phyloP scores from a whole-genome alignment of 371 early-diverging fungal species.

The Mortierella sp. region DNA sequence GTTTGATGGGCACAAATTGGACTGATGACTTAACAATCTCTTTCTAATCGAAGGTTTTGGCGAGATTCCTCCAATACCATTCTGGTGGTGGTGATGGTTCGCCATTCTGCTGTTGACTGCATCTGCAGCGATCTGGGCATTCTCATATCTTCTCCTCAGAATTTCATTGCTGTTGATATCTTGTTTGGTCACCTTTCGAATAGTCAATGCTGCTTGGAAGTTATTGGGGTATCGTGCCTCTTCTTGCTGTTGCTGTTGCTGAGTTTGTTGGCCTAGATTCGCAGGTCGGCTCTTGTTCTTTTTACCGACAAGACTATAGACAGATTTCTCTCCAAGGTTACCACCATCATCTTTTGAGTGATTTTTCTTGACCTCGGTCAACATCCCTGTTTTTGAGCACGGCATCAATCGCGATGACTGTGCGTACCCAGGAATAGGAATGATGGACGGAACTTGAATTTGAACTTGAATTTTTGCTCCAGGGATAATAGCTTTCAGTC shows the following conservation, averaged over 20 bases:
- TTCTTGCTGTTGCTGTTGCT: conserved; percentile 2
- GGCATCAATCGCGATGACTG: conserved; percentile 35
- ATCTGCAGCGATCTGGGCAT: conserved; percentile 2
- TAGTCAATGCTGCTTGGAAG: conserved; percentile 45
- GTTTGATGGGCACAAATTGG: background rate
- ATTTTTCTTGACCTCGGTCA: conserved; percentile 12
- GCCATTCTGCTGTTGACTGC: background rate
- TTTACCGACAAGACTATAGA: background rate
- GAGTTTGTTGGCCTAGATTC: background rate
- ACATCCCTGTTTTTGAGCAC: conserved; percentile 27
- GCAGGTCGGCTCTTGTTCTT: conserved; percentile 3
- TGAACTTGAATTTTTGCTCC: conserved; percentile 48
- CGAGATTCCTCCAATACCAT: background rate
- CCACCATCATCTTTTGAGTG: background rate
- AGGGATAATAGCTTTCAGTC: conserved; percentile 47
- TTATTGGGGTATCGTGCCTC: conserved; percentile 15
- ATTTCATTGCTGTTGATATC: conserved; percentile 24
- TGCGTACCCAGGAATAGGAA: conserved; percentile 41
- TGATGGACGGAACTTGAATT: conserved; percentile 43
- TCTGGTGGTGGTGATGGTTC: background rate
- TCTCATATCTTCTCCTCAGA: conserved; percentile 34
- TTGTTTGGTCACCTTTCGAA: conserved; percentile 33
- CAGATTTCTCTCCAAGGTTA: background rate
- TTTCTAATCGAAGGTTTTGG: background rate
- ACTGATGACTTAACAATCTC: conserved; percentile 7